Conservation (phyloP, 192 early-diverging fungal genomes). For the Jimgerdemannia lactiflua region DNA sequence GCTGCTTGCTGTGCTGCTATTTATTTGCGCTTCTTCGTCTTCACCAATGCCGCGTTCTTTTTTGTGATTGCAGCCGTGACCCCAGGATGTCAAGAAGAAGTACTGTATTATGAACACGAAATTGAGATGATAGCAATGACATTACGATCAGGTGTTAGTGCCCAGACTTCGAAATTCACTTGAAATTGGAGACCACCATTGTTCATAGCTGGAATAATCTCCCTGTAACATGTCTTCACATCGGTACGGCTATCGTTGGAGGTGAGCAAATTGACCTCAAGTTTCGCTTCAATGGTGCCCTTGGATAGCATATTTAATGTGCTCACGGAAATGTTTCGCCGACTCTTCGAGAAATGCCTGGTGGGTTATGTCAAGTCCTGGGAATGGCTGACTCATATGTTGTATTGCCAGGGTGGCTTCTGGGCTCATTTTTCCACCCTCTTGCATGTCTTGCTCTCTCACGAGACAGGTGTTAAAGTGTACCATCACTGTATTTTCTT, state of each 20-base stretch:
- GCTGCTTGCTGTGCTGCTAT: too few species aligned
- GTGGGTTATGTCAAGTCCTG: too few species aligned
- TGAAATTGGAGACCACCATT: slow-evolving; percentile 60
- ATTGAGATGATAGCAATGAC: slow-evolving; percentile 73
- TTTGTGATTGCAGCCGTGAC: slow-evolving; percentile 2
- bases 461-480: too few species aligned
- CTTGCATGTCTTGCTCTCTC: too few species aligned
- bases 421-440: too few species aligned
- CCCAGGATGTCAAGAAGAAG: slow-evolving; percentile 67
- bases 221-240: slow-evolving; percentile 74
- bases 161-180: slow-evolving; percentile 41
- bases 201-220: slow-evolving; percentile 73
- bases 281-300: slow-evolving; percentile 63
- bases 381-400: too few species aligned
- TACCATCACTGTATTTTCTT: too few species aligned
- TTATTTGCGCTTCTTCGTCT: not conserved
- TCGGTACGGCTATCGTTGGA: slow-evolving; percentile 79
- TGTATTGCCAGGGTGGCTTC: too few species aligned
- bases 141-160: slow-evolving; percentile 35
- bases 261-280: slow-evolving; percentile 65
- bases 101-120: slow-evolving; percentile 75
- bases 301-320: slow-evolving; percentile 55
- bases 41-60: not conserved
- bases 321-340: too few species aligned
- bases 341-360: too few species aligned